Base-by-base conservation (phyloP, 331 rosid species). In the Rhamnella rubrinervis region DNA sequence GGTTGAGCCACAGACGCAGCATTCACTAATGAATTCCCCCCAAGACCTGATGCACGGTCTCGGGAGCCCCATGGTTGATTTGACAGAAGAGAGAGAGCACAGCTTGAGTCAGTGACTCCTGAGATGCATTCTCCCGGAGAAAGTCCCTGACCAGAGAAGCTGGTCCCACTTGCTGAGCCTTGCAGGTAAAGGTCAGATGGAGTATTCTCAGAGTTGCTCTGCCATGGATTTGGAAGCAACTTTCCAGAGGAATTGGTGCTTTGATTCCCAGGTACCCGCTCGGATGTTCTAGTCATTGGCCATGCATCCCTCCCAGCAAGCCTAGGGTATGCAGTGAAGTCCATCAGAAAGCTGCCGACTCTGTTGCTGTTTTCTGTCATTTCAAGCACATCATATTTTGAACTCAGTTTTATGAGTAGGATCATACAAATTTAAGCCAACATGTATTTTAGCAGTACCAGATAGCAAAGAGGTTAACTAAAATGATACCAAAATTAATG, bases 31-130 rank as follows among this genome's bases (percentile, higher is more conserved):
- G 70, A 74, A 25, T 78, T 87, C 74, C 79, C 75, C 78, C 79
- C 91, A 55, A 75, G 85, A 79, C 87, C 79, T 53, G 85, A 82
- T 56, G 77, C 76, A 67, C 82, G 82, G 83, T 80, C 83, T 85
- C 87, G 74, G 65, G 92, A 83, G 81, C 78, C 90, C 96, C 97
- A 90, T 67, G 93, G 61, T 81, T 93, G 89, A 77, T 80, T 90
- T 90, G 98, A 93, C 98, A 93, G 97, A 93, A 90, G 98, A 90
- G 98, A 93, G 98, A 86, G 97, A 93, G 98, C 97, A 93, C 98
- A 86, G 77, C 82, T 90, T 65, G 96, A 90, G 88, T 88, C 97
- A 18, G 89, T 63, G 75, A 80, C 76, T 67, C 79, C 90, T 19
- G 87, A 70, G 84, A 80, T 75, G 77, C 82, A 84, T 92, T 83